phyloP scores from a whole-genome alignment of 202 grass and related monocot species.

The Saccharum hybrid region DNA sequence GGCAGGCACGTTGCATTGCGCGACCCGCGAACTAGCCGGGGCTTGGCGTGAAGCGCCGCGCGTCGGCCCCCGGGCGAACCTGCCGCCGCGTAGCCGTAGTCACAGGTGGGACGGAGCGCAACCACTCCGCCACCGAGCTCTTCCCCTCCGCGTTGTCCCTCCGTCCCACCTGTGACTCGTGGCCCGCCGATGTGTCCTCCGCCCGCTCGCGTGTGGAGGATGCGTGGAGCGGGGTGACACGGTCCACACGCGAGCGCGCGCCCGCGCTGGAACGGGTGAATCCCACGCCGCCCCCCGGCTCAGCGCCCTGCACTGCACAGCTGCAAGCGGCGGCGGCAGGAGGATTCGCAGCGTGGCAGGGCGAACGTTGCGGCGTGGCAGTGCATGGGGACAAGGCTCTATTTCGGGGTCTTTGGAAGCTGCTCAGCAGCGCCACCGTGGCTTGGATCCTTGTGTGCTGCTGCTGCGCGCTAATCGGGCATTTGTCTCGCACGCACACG shows the following conservation, averaged over 20 bases:
- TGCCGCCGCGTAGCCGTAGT: not conserved
- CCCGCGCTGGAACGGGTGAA: not conserved
- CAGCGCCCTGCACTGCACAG: not conserved
- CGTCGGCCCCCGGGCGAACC: not conserved
- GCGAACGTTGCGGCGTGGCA: too few relatives aligned
- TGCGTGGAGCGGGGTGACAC: not conserved
- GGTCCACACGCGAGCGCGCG: too few relatives aligned
- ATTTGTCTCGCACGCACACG: constrained; percentile 30
- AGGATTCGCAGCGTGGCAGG: constrained; percentile 15
- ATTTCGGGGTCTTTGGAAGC: constrained; percentile 33
- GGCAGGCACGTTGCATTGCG: not conserved
- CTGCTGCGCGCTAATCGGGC: not conserved
- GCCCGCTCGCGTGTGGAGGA: too few relatives aligned
- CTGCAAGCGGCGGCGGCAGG: not conserved
- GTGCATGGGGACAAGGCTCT: not conserved
- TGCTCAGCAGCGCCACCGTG: not conserved
- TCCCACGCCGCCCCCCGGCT: not conserved
- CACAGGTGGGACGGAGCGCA: not conserved
- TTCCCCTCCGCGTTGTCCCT: not conserved
- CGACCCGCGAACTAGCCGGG: not conserved
- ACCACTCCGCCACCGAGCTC: not conserved
- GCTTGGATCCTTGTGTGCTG: constrained; percentile 7
- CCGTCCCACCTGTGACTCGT: constrained; percentile 27
- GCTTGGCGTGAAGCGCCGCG: not conserved
- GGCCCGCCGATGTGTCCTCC: constrained; percentile 1